A percentile compares a stretch with the other conserved stretches of the same genome.
Conservation (phyloP, 2,329 filamentous ascomycete genomes). For the Byssochlamys sp. region DNA sequence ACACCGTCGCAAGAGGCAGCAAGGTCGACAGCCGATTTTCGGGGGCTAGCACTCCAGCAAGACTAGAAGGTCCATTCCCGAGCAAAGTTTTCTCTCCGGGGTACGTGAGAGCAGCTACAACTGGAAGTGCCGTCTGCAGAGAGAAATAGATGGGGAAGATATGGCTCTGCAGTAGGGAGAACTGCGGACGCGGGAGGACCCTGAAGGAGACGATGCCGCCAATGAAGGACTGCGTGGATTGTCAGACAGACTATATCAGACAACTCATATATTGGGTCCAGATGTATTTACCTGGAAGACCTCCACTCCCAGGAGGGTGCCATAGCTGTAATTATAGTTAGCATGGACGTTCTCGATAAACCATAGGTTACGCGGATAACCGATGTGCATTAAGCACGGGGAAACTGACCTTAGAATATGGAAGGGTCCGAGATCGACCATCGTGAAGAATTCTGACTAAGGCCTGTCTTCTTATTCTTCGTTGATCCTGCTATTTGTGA, state of each 20-base stretch:
- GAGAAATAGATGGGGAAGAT: constrained; percentile 78
- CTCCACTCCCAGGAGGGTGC: constrained; percentile 74
- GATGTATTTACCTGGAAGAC: constrained; percentile 61
- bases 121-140: constrained; percentile 66
- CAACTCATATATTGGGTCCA: not conserved
- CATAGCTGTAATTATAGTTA: constrained; percentile 53
- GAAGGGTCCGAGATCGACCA: constrained; percentile 8
- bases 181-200: constrained; percentile 66
- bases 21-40: constrained; percentile 56
- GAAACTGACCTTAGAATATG: constrained; percentile 11
- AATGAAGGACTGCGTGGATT: constrained; percentile 56
- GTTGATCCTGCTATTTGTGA: not conserved
- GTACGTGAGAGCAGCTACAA: constrained; percentile 68
- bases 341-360: not conserved
- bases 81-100: constrained; percentile 47
- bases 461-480: not conserved
- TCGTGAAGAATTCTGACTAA: not conserved
- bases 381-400: constrained; percentile 4
- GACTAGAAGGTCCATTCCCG: constrained; percentile 30
- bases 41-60: constrained; percentile 50
- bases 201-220: constrained; percentile 65
- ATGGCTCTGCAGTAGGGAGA: constrained; percentile 67
- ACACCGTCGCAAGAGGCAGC: constrained; percentile 59
- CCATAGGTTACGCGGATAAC: not conserved
- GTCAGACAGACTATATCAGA: constrained; percentile 2